Conservation (phyloP, 1,139 yeast species). For the Lodderomyces theae region DNA sequence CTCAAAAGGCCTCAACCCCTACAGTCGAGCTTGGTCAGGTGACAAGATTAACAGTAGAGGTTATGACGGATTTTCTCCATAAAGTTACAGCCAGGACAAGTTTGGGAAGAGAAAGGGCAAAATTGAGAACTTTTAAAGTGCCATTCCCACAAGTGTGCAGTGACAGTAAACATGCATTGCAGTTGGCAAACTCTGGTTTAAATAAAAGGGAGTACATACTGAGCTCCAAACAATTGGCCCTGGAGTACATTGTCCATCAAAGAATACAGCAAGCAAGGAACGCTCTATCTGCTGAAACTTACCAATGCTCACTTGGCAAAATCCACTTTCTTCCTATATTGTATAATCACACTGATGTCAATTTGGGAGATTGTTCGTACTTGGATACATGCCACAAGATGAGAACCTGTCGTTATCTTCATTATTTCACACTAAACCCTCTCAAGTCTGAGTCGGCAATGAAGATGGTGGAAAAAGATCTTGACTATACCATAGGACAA, state of each 20-base stretch:
- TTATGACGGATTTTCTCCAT: constrained; percentile 13
- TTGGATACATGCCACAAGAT: constrained; percentile 90
- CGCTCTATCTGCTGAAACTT: constrained; percentile 24
- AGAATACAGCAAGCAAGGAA: constrained; percentile 20
- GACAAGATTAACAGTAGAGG: background rate
- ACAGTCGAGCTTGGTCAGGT: background rate
- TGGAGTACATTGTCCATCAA: constrained; percentile 20
- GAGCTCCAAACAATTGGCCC: constrained; percentile 18
- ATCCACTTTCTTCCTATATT: constrained; percentile 65
- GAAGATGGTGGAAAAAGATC: background rate
- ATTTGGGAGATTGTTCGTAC: constrained; percentile 90
- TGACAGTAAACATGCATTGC: constrained; percentile 42
- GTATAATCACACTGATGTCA: constrained; percentile 53
- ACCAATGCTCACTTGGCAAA: constrained; percentile 44
- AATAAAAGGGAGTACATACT: constrained; percentile 19
- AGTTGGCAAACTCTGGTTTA: constrained; percentile 28
- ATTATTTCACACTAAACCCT: constrained; percentile 67
- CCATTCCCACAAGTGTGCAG: constrained; percentile 57
- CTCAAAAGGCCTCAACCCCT: constrained; percentile 3
- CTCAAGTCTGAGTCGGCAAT: background rate
- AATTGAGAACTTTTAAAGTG: constrained; percentile 29
- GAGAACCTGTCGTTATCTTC: constrained; percentile 76
- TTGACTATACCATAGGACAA: constrained; percentile 59
- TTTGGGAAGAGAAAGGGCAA: constrained; percentile 43
- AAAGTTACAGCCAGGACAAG: constrained; percentile 29